Evolutionary conservation across 2,329 filamentous ascomycete genomes (phyloP).

Genomic region (Onygena corvina): DNA sequence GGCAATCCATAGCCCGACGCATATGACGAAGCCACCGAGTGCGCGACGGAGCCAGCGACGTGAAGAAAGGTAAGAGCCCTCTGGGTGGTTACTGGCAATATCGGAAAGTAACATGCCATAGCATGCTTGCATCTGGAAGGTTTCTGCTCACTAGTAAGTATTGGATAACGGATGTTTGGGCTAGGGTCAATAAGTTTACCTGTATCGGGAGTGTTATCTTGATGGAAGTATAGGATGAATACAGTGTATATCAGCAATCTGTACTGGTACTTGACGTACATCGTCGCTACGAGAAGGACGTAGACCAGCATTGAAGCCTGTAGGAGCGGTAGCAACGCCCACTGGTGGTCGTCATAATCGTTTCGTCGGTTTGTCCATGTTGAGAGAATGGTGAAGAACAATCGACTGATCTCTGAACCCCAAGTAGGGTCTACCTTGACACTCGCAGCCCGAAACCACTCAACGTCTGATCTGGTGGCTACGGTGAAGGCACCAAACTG

Average conservation of each 20-base stretch:
- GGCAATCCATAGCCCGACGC: slow-evolving; percentile 35
- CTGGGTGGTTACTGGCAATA: slow-evolving; percentile 36
- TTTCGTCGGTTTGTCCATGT: slow-evolving; percentile 43
- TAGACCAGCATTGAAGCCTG: slow-evolving; percentile 39
- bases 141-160: slow-evolving; percentile 31
- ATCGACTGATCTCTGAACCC: slow-evolving; percentile 34
- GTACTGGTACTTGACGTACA: slow-evolving; percentile 37
- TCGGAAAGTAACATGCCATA: slow-evolving; percentile 44
- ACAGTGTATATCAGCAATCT: slow-evolving; percentile 33
- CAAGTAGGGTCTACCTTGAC: slow-evolving; percentile 35
- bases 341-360: slow-evolving; percentile 45
- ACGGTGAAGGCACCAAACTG: slow-evolving; percentile 40
- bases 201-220: slow-evolving; percentile 35
- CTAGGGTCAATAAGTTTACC: slow-evolving; percentile 26
- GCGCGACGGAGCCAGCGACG: slow-evolving; percentile 32
- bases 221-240: slow-evolving; percentile 41
- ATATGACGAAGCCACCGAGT: slow-evolving; percentile 29
- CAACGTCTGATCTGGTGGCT: slow-evolving; percentile 38
- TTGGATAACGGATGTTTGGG: not conserved
- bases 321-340: slow-evolving; percentile 39
- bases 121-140: slow-evolving; percentile 42
- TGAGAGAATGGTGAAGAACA: slow-evolving; percentile 37
- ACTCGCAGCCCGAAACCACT: slow-evolving; percentile 42
- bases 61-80: slow-evolving; percentile 36
- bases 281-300: slow-evolving; percentile 34